Conservation (phyloP, 768 basidiomycete species). For the Pleurotus tuoliensis region DNA sequence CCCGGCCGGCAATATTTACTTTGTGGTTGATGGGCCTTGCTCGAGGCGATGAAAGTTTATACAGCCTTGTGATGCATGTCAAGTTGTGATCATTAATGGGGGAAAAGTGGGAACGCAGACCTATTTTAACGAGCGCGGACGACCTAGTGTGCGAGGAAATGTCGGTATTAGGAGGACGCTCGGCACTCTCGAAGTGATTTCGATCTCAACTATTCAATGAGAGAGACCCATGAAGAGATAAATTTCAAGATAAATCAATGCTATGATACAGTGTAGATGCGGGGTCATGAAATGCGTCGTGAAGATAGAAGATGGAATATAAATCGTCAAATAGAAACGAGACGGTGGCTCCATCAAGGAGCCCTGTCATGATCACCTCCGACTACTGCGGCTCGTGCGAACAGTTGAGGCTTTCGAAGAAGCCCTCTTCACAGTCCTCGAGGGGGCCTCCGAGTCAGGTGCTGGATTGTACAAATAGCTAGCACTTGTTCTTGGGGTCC, state of each 20-base stretch:
- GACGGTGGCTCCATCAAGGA: too few relatives aligned
- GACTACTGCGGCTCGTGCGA: constrained; percentile 2
- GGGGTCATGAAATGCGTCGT: neutral
- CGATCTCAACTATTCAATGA: too few relatives aligned
- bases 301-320: neutral
- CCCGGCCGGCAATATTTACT: neutral
- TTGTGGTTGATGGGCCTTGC: neutral
- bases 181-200: too few relatives aligned
- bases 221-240: neutral
- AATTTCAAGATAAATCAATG: neutral
- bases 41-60: neutral
- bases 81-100: neutral
- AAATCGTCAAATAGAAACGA: too few relatives aligned
- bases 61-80: neutral
- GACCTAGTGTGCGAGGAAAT: too few relatives aligned
- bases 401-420: neutral
- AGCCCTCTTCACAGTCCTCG: neutral
- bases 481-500: constrained; percentile 3
- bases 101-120: neutral
- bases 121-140: too few relatives aligned
- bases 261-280: constrained; percentile 8
- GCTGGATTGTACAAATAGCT: neutral
- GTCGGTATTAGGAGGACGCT: too few relatives aligned
- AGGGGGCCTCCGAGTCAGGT: neutral
- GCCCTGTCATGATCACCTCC: neutral